phyloP scores from a whole-genome alignment of 257 asterid species.

The Penstemon eatonii region DNA sequence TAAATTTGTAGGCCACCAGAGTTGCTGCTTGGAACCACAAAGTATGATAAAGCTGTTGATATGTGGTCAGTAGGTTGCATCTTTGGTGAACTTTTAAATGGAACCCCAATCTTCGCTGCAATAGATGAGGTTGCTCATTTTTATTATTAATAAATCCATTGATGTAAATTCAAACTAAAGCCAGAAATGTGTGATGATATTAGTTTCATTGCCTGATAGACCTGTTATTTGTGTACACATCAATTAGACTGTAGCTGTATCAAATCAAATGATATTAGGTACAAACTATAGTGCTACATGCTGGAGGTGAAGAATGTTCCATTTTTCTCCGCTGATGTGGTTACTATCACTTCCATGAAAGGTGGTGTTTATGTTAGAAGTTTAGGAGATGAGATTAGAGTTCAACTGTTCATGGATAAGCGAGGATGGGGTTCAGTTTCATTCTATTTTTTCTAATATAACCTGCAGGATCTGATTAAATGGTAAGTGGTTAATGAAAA shows the following conservation, averaged over 20 bases:
- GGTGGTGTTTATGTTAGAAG: too few relatives aligned
- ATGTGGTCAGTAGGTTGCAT: conserved; percentile 98
- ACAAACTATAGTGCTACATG: too few relatives aligned
- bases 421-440: not conserved
- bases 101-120: conserved; percentile 85
- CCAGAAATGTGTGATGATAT: not conserved
- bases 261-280: not conserved
- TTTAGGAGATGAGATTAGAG: too few relatives aligned
- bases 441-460: not conserved
- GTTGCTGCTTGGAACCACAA: conserved; percentile 83
- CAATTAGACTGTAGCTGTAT: not conserved
- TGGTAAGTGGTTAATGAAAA: not conserved
- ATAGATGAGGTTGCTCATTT: conserved; percentile 76
- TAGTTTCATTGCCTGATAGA: not conserved
- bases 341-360: too few relatives aligned
- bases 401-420: too few relatives aligned
- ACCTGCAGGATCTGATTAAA: not conserved
- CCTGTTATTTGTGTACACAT: not conserved
- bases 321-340: too few relatives aligned
- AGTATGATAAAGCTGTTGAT: conserved; percentile 89
- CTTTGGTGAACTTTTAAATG: conserved; percentile 83
- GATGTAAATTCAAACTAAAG: not conserved
- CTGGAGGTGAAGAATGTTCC: too few relatives aligned
- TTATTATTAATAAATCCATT: conserved; percentile 31
- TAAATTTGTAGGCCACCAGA: conserved; percentile 70